These are phyloP conservation scores for Pythium dissotocum DNA, from an alignment of 352 stramenopile genomes.

Conservation along the genomic window DNA sequence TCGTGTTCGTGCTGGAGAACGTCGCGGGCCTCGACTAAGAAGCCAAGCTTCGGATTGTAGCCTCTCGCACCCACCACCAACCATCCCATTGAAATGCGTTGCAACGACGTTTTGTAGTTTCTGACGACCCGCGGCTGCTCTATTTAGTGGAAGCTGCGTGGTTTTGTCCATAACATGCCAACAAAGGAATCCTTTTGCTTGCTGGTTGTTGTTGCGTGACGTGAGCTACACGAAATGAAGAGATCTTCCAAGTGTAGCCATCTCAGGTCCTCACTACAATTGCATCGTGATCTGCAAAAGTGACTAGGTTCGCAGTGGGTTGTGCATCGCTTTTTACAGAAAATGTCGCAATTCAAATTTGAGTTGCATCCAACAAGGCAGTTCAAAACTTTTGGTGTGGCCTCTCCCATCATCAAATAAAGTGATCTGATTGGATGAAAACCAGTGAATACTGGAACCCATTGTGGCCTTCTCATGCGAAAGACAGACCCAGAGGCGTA, in stretches of 20 bases:
- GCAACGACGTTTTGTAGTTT: conserved; percentile 1
- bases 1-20: conserved; percentile 94
- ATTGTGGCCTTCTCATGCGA: neutral
- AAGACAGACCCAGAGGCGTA: conserved; percentile 5
- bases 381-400: conserved; percentile 12
- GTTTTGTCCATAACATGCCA: neutral
- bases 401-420: conserved; percentile 19
- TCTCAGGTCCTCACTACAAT: neutral
- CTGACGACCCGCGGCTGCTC: neutral
- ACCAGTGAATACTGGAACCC: neutral
- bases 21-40: conserved; percentile 88
- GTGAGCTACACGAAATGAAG: too few species aligned
- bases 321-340: neutral
- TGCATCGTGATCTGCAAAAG: neutral
- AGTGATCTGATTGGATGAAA: conserved; percentile 13
- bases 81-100: neutral
- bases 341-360: conserved; percentile 12
- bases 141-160: neutral
- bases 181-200: neutral
- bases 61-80: neutral
- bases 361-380: conserved; percentile 21
- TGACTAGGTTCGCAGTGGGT: neutral
- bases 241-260: neutral
- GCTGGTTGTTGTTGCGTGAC: too few species aligned
- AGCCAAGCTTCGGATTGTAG: neutral